phyloP scores from a whole-genome alignment of 176 grass and related monocot genomes.

The Oryza longistaminata region DNA sequence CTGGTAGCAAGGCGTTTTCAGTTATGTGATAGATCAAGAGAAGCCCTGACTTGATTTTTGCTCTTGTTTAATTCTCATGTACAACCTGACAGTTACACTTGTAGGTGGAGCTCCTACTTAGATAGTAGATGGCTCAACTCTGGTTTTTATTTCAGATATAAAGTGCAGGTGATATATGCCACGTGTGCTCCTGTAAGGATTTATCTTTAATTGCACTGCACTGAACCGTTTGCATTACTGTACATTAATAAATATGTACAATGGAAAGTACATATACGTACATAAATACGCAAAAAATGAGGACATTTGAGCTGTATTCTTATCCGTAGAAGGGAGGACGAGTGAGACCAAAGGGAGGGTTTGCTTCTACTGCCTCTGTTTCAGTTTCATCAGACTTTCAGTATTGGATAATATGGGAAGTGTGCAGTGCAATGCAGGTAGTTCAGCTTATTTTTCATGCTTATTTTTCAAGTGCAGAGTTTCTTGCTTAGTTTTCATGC shows the following conservation, averaged over 20 bases:
- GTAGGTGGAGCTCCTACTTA: background rate
- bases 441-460: background rate
- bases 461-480: no score
- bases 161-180: background rate
- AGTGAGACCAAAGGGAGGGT: constrained; percentile 10
- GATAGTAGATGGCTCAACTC: background rate
- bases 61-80: background rate
- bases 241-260: background rate
- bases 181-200: background rate
- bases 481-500: background rate
- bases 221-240: background rate
- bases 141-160: background rate
- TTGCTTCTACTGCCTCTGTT: background rate
- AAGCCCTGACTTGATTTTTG: background rate
- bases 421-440: background rate
- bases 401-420: background rate
- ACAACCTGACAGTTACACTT: background rate
- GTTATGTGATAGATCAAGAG: background rate
- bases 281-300: background rate
- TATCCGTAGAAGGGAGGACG: constrained; percentile 45
- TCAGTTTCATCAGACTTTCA: background rate
- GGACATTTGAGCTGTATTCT: background rate
- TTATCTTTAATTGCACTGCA: constrained; percentile 34
- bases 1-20: background rate
- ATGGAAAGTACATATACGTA: background rate